Evolutionary conservation across 1,284 basidiomycete genomes (phyloP), one percentile per base, ranked within the genome.

Genomic region (Coniophora puteana): DNA sequence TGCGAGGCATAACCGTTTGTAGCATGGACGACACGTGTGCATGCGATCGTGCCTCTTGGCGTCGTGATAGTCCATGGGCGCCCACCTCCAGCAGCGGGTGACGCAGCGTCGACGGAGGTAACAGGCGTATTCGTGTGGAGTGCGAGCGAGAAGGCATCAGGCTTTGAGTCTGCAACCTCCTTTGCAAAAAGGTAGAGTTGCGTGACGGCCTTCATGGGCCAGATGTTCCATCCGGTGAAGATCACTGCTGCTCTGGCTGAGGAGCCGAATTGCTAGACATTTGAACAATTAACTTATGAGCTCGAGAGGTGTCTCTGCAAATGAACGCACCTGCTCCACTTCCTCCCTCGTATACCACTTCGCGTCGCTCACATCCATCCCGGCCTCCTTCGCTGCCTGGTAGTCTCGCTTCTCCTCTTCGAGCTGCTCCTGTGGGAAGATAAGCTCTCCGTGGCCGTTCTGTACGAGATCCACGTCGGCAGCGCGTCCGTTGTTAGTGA

Each of bases 1-100:
- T 86, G 72, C 1, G 78, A 76, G 1, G 80, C 76, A 44, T 92
- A 89, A 1, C 65, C 89, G 50, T 93, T 92, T 4, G 87, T 91
- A 0, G 88, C 87, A 52, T 93, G 88, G 2, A 93, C 60, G 28
- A 93, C 69, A 44, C 76, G 75, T 10, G 70, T 61, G 48, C 84
- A 83, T 3, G 58, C 25, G 24, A 88, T 55, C 1, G 55, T 35
- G 3, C 88, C 86, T 21, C 84, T 73, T 0, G 76, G 73, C 0
- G 87, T 89, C 4, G 58, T 52, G 2, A 85, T 50, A 1, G 55
- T 51, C n/a, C n/a, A n/a, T n/a, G n/a, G n/a, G n/a, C n/a, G n/a
- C n/a, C n/a, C n/a, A n/a, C n/a, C n/a, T n/a, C n/a, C n/a, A n/a
- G n/a, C n/a, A n/a, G n/a, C n/a, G n/a, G n/a, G n/a, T n/a, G n/a